Evolutionary conservation across 495 filamentous ascomycete species (phyloP), one percentile per base, ranked within the genome.

Genomic region (Tuber indicum): DNA sequence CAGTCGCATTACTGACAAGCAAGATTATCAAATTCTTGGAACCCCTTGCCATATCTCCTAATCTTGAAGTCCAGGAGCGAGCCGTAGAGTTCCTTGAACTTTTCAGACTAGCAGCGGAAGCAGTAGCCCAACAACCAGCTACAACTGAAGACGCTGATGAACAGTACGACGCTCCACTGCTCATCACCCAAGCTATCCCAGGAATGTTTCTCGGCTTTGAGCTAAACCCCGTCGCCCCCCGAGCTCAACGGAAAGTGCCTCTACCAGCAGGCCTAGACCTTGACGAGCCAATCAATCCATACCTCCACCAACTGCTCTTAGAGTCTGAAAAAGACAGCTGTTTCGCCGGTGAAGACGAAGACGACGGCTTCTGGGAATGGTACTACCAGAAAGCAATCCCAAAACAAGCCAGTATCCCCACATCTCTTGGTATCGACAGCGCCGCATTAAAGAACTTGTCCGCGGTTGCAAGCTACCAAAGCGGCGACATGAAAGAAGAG

Each of bases 1-100:
- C 90, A 77, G 88, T 91, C 10, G 89, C 90, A 23, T 87, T 99
- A 36, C 87, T 96, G 2, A 88, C 96, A 84, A 90, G 91, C 39
- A 89, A 93, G 42, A 88, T 97, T n/a, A 87, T 96, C 39, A 87
- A 93, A 78, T 92, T 94, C 70, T 86, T 97, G 3, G 94, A 97
- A 73, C 87, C 89, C 0, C 85, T 98, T 42, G 87, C 90, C 0
- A 88, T 89, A 7, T 94, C 97, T 82, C 93, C 96, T 0, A 91
- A 90, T 79, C 86, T 99, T 16, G 96, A 98, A 81, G 93, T 98
- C n/a, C 96, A 99, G 84, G 96, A 98, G 84, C 89, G 96, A 72
- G 91, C 94, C 12, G 94, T 97, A 23, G 95, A 97, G 81, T 96
- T 95, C 80, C 87, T 92, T 3, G 96, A 99, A 81, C 87, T 98